phyloP scores from a whole-genome alignment of 805 yeast species.

The Kodamaea restingae region DNA sequence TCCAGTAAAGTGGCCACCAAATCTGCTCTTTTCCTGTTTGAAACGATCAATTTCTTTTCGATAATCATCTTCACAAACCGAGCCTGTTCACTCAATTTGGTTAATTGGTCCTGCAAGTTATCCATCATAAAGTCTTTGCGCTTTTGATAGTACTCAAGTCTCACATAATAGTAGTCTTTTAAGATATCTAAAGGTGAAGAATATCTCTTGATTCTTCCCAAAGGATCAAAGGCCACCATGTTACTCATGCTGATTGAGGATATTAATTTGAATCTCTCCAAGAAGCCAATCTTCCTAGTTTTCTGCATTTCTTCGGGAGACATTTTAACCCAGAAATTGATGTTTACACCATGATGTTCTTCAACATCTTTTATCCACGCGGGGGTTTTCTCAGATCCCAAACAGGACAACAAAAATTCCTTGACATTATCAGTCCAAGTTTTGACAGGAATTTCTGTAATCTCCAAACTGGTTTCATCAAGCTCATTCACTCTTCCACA shows the following conservation, averaged over 20 bases:
- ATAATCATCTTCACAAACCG: conserved; percentile 88
- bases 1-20: conserved; percentile 61
- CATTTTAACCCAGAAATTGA: conserved; percentile 74
- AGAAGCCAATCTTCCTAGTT: conserved; percentile 67
- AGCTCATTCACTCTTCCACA: conserved; percentile 78
- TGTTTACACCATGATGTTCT: conserved; percentile 84
- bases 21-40: conserved; percentile 66
- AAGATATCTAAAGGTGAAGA: conserved; percentile 72
- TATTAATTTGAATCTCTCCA: conserved; percentile 77
- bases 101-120: conserved; percentile 68
- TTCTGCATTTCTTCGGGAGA: conserved; percentile 80
- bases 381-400: conserved; percentile 69
- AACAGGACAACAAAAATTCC: conserved; percentile 71
- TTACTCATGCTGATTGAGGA: conserved; percentile 68
- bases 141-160: conserved; percentile 86
- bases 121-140: conserved; percentile 78
- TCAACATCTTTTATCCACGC: conserved; percentile 94
- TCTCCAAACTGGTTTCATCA: conserved; percentile 76
- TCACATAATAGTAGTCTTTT: conserved; percentile 76
- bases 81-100: conserved; percentile 76
- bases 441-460: conserved; percentile 87
- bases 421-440: conserved; percentile 92
- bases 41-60: conserved; percentile 63
- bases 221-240: conserved; percentile 94
- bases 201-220: conserved; percentile 82